Evolutionary conservation across 495 filamentous ascomycete genomes (phyloP).

Genomic region (Neurospora terricola): DNA sequence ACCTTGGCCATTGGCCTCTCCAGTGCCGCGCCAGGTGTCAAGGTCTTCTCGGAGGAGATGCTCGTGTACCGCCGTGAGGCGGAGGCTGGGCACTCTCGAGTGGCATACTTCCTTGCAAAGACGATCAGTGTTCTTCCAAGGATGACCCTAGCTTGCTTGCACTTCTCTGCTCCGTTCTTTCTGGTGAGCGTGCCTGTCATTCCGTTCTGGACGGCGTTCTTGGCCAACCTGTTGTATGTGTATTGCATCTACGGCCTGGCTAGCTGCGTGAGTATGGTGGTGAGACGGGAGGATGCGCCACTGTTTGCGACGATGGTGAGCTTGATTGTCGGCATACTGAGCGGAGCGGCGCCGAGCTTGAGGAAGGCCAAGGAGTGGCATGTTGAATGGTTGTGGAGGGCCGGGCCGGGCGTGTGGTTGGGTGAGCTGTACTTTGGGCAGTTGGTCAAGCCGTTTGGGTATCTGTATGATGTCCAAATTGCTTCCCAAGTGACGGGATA

Average conservation of each 20-base stretch:
- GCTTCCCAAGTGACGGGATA: constrained; percentile 29
- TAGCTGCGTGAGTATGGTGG: constrained; percentile 39
- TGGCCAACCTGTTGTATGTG: constrained; percentile 44
- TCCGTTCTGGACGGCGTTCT: constrained; percentile 30
- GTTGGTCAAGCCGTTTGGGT: constrained; percentile 34
- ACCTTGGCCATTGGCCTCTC: constrained; percentile 46
- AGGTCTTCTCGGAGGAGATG: constrained; percentile 48
- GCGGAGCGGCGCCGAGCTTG: constrained; percentile 40
- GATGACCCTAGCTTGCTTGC: constrained; percentile 40
- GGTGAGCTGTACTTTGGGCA: constrained; percentile 44
- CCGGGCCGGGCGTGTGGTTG: constrained; percentile 46
- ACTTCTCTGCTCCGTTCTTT: constrained; percentile 44
- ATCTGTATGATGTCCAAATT: constrained; percentile 35
- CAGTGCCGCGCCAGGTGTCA: constrained; percentile 42
- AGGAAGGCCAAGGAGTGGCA: constrained; percentile 40
- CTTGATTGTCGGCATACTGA: constrained; percentile 39
- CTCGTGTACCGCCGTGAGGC: constrained; percentile 42
- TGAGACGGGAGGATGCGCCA: constrained; percentile 37
- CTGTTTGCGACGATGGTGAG: constrained; percentile 37
- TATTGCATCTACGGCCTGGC: constrained; percentile 51
- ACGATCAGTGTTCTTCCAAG: constrained; percentile 36
- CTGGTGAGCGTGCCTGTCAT: constrained; percentile 42
- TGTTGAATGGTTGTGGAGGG: constrained; percentile 45
- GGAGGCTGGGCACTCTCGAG: constrained; percentile 41
- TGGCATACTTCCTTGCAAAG: constrained; percentile 51